Evolutionary conservation across 2,329 filamentous ascomycete genomes (phyloP), one percentile per base, ranked within the genome.

Genomic region (Achaetomium macrosporum): DNA sequence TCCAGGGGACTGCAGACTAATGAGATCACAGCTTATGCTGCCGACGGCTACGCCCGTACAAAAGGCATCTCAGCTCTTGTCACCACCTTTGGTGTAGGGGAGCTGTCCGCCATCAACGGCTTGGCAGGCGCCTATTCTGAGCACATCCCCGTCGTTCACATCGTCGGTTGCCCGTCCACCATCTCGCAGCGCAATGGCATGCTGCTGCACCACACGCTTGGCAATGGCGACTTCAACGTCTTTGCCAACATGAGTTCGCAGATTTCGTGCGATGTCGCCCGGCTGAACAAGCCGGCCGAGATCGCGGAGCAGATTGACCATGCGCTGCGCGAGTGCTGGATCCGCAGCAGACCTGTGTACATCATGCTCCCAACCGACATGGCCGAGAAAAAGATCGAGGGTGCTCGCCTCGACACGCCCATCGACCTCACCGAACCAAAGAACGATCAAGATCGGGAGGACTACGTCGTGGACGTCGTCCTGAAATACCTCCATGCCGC

Each of bases 311-410:
- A 90, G 63, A 91, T 95, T 61, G 90, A 95, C 66, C 78, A 88
- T 62, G 82, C 86, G 3, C 77, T 95, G 29, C 79, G 80, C 31
- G 78, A 90, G 69, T 93, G 88, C 67, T 89, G 81, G 73, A 69
- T 88, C 42, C 76, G 80, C 52, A 88, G 84, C 56, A 79, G 87
- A 17, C 90, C 90, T 2, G 87, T 95, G 46, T 95, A 95, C 69
- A 83, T 95, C 61, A 85, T 85, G 65, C 74, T 95, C 9, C 89
- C 90, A 2, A 88, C 87, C 15, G 88, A 95, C 65, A 87, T 93
- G 76, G 83, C 88, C 10, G 73, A 83, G 60, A 80, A 83, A 66
- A 88, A 91, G 69, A 73, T 95, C 20, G 85, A 92, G 65, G 89
- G 87, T 35, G 77, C 80, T 43, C 75, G 84, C 8, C 76, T 95